These are phyloP conservation scores for Diaporthe sp. DNA, from an alignment of 2,329 filamentous ascomycete species.

Conservation along the genomic window DNA sequence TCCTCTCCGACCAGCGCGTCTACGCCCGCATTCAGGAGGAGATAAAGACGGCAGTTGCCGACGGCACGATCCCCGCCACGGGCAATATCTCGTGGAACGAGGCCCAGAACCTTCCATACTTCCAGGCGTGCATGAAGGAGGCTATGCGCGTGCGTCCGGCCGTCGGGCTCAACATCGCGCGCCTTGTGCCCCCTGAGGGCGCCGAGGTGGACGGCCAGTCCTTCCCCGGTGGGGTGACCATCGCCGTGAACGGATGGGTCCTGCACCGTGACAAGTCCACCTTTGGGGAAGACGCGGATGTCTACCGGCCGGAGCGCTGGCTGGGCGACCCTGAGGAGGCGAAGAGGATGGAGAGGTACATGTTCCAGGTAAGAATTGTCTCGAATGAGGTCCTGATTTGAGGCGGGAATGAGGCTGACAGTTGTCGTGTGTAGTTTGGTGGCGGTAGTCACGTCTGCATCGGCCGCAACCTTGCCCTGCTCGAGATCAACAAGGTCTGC, in stretches of 20 bases:
- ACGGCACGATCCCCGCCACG: conserved; percentile 51
- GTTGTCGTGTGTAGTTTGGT: conserved; percentile 58
- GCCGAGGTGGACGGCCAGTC: conserved; percentile 64
- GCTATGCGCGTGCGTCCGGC: conserved; percentile 69
- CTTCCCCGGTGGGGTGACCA: conserved; percentile 65
- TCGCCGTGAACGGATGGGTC: conserved; percentile 70
- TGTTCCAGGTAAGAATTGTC: conserved; percentile 63
- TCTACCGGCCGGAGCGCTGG: conserved; percentile 69
- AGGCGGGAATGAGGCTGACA: background rate
- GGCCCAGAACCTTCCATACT: conserved; percentile 64
- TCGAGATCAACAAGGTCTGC: conserved; percentile 73
- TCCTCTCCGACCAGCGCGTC: conserved; percentile 59
- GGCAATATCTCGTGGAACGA: conserved; percentile 64
- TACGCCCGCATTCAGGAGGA: conserved; percentile 58
- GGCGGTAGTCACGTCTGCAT: conserved; percentile 69
- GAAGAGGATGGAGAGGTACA: conserved; percentile 66
- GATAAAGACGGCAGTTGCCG: conserved; percentile 57
- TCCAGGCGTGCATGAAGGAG: conserved; percentile 71
- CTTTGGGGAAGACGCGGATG: conserved; percentile 66
- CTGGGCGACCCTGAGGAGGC: conserved; percentile 60
- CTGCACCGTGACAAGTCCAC: conserved; percentile 62
- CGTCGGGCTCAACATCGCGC: conserved; percentile 68
- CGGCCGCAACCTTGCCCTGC: conserved; percentile 66
- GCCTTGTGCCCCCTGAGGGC: conserved; percentile 64
- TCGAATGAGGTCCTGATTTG: background rate